Conservation (phyloP, 2,329 filamentous ascomycete species). For the Cladosporium sp. region DNA sequence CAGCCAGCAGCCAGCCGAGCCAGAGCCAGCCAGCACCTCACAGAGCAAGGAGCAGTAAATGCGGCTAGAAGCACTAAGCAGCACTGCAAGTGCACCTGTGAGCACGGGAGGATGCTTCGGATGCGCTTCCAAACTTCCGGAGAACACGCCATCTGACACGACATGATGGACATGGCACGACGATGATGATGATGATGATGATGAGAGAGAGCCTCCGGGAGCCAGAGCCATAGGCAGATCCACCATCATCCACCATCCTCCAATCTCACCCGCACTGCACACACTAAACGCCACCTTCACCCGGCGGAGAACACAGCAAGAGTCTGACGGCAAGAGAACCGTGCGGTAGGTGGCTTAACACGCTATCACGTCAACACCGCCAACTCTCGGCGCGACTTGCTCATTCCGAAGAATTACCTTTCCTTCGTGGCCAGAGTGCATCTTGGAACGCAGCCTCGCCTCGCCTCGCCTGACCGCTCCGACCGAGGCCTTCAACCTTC, state of each 20-base stretch:
- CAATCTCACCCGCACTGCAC: background rate
- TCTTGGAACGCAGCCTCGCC: background rate
- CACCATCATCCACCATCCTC: background rate
- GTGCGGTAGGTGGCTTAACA: background rate
- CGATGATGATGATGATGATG: background rate
- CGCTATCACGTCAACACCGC: conserved; percentile 7
- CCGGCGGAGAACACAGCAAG: background rate
- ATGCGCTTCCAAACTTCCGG: background rate
- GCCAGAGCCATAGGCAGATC: too few species aligned
- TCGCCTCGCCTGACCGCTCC: background rate
- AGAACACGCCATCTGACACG: background rate
- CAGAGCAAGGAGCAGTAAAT: background rate
- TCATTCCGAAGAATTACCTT: conserved; percentile 12
- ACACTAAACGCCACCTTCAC: conserved; percentile 2
- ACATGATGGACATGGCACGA: background rate
- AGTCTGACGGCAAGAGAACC: background rate
- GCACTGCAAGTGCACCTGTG: background rate
- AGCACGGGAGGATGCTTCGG: background rate
- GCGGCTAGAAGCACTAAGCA: background rate
- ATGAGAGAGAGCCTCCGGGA: background rate
- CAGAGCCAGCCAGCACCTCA: too few species aligned
- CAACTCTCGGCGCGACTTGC: conserved; percentile 13
- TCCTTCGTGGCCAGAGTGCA: background rate
- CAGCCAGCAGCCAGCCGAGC: background rate
- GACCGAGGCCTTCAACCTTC: background rate